Base-by-base conservation (phyloP, 306 rosid species). In the Urtica urens region DNA sequence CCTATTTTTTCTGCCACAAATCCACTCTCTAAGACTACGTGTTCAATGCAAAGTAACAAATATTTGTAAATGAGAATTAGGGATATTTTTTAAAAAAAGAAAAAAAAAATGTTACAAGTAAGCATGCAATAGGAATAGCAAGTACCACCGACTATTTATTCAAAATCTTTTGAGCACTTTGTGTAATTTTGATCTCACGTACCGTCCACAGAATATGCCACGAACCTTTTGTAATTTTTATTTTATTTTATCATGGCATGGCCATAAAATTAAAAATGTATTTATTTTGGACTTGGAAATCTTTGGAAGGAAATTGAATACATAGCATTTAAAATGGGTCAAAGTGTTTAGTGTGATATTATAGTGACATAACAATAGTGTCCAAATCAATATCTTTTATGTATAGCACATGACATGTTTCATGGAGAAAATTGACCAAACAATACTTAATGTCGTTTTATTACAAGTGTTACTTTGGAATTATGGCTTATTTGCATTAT, bases 121-220 rank as follows among this genome's bases (percentile, higher is more conserved):
- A 71, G 86, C 70, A 52, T 70, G 83, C 92, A 72, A 70, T 57
- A 74, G 73, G 76, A 72, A 84, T 64, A 84, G 81, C 38, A 42
- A 64, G 60, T 58, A 9, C 81, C 87, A 80, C 81, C 60, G 11
- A 58, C 17, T 30, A 46, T 37, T 73, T 83, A 53, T 72, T 22
- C 13, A 31, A 20, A 5, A 11, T 38, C 35, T 23, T 21, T 45
- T 34, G 28, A 39, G 60, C 64, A 54, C 67, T 59, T 17, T 9
- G 29, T 18, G 5, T n/a, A n/a, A n/a, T n/a, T n/a, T n/a, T 50
- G 23, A 34, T 31, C 50, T 26, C 35, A 10, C 7, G 22, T 54
- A 17, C 5, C 14, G 15, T 0, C 2, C 2, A 12, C 6, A n/a
- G n/a, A n/a, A n/a, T n/a, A 15, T 4, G 50, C 31, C 30, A 51